phyloP scores from a whole-genome alignment of 2,329 filamentous ascomycete species.

The Venturia oleaginea region DNA sequence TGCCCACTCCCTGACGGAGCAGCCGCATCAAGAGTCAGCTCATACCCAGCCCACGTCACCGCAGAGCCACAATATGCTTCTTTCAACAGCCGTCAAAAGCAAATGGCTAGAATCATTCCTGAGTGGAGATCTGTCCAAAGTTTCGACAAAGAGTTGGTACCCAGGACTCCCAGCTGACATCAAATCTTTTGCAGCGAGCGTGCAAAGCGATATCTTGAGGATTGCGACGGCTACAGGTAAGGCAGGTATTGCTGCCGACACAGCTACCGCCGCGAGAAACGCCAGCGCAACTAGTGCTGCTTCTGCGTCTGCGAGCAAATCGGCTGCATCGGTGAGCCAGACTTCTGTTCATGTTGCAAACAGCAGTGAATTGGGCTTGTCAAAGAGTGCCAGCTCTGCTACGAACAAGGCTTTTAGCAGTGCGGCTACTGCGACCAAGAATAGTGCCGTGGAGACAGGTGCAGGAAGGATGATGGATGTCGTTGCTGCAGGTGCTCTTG shows the following conservation, averaged over 20 bases:
- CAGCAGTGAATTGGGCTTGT: background rate
- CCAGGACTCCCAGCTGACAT: background rate
- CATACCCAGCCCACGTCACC: background rate
- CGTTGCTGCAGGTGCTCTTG: background rate
- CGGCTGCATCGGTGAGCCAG: background rate
- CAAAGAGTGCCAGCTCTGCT: background rate
- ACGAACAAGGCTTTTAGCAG: background rate
- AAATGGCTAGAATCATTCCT: background rate
- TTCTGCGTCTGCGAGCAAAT: background rate
- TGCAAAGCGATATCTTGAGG: background rate
- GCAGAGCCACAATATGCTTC: background rate
- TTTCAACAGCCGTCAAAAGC: background rate
- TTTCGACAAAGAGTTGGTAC: background rate
- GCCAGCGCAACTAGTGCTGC: background rate
- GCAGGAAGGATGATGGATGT: background rate
- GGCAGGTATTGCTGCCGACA: background rate
- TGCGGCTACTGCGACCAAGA: background rate
- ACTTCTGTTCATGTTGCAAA: background rate
- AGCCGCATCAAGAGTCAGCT: constrained; percentile 1
- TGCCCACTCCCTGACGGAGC: background rate
- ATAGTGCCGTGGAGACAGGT: background rate
- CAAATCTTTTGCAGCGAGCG: background rate
- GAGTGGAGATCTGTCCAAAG: background rate
- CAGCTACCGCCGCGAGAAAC: background rate
- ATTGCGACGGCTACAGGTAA: background rate